Evolutionary conservation across 2,329 filamentous ascomycete species (phyloP).

Genomic region (Aspergillus aculeatinus): DNA sequence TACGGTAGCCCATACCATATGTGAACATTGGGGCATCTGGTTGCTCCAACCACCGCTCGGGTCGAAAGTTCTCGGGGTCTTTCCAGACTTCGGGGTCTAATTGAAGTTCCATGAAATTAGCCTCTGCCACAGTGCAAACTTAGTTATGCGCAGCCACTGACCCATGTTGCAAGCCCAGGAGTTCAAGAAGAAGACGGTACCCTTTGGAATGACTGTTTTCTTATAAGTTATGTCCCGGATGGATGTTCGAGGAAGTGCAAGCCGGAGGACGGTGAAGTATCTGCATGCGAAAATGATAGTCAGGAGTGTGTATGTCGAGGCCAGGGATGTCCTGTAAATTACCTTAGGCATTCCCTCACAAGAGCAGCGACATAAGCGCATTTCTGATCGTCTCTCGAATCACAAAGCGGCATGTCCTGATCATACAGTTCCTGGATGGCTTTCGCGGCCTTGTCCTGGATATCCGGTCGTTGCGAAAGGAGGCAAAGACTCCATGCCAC

Average conservation of each 20-base stretch:
- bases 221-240: constrained; percentile 61
- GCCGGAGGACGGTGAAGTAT: constrained; percentile 63
- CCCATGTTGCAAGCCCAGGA: constrained; percentile 70
- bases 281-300: constrained; percentile 25
- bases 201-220: constrained; percentile 59
- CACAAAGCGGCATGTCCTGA: constrained; percentile 57
- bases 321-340: not conserved
- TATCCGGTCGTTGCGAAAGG: constrained; percentile 59
- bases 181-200: constrained; percentile 65
- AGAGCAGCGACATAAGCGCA: constrained; percentile 64
- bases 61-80: constrained; percentile 60
- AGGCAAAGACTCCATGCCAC: constrained; percentile 65
- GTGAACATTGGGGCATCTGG: constrained; percentile 65
- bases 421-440: constrained; percentile 58
- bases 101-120: not conserved
- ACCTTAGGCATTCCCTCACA: constrained; percentile 61
- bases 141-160: constrained; percentile 32
- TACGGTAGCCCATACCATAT: constrained; percentile 65
- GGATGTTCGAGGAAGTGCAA: constrained; percentile 62
- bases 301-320: no score
- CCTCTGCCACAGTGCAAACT: no score
- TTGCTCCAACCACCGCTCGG: constrained; percentile 63
- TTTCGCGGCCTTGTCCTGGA: constrained; percentile 59
- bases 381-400: constrained; percentile 62
- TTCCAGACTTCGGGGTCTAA: constrained; percentile 56